A percentile compares a stretch with the other conserved stretches of the same genome.
Conservation (phyloP, 108 stramenopile genomes). For the Cyclotella atomus region DNA sequence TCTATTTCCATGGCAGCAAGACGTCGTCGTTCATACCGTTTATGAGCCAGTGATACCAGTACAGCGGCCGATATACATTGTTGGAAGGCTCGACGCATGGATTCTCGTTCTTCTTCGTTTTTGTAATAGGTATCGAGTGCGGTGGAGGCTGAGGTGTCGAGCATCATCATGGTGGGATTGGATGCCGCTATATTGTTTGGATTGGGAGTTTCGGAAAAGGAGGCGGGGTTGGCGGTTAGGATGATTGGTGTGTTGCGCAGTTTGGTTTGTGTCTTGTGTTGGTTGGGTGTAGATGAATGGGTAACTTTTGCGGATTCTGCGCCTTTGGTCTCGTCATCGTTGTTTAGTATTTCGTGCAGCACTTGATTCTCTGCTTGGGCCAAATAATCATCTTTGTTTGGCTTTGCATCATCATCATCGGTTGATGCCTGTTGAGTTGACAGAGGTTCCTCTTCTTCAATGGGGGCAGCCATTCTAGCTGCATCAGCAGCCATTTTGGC, state of each 20-base stretch:
- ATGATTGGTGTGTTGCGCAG: conserved; percentile 53
- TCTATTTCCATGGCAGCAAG: conserved; percentile 93
- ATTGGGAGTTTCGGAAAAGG: conserved; percentile 10
- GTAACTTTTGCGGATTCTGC: not conserved
- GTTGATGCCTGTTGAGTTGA: too few species aligned
- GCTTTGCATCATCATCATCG: not conserved
- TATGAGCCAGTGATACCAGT: conserved; percentile 86
- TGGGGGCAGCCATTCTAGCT: conserved; percentile 3
- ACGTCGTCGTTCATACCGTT: conserved; percentile 86
- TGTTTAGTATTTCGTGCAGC: not conserved
- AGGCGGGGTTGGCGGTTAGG: conserved; percentile 69
- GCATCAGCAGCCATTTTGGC: not conserved
- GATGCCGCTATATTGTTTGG: not conserved
- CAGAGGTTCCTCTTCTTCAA: too few species aligned
- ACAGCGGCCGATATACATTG: conserved; percentile 85
- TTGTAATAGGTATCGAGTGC: conserved; percentile 44
- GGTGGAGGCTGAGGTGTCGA: conserved; percentile 25
- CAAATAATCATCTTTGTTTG: not conserved
- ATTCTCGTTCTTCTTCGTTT: conserved; percentile 67
- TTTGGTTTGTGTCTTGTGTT: not conserved
- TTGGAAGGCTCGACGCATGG: conserved; percentile 78
- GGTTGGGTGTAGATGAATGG: not conserved
- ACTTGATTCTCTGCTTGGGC: not conserved
- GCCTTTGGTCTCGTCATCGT: not conserved
- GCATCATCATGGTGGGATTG: conserved; percentile 25